phyloP scores from a whole-genome alignment of 441 rosid genomes.

The Geranium incanum region DNA sequence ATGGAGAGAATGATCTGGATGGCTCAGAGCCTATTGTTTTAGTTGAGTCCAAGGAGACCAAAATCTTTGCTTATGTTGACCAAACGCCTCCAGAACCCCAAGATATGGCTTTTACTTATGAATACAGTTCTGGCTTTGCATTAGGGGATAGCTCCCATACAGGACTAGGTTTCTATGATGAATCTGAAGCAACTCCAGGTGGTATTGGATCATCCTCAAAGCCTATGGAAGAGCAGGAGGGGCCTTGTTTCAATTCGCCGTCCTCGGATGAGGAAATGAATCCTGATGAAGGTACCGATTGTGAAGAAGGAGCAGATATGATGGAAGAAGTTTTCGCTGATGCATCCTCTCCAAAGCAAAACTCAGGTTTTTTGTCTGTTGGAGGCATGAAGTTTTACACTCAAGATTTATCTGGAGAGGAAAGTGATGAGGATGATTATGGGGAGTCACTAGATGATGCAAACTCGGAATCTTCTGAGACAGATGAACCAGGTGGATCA shows the following conservation, averaged over 20 bases:
- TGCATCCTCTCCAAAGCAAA: slow-evolving; percentile 31
- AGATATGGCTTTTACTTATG: slow-evolving; percentile 39
- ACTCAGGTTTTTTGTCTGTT: slow-evolving; percentile 53
- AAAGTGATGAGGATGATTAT: slow-evolving; percentile 40
- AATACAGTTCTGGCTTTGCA: slow-evolving; percentile 52
- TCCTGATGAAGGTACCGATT: slow-evolving; percentile 20
- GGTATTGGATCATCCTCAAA: slow-evolving; percentile 40
- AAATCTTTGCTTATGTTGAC: slow-evolving; percentile 58
- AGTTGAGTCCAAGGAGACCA: slow-evolving; percentile 39
- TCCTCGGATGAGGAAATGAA: slow-evolving; percentile 33
- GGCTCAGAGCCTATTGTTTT: slow-evolving; percentile 34
- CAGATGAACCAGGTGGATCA: slow-evolving; percentile 27
- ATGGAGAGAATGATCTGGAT: slow-evolving; percentile 21
- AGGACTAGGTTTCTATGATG: slow-evolving; percentile 60
- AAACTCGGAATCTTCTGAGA: slow-evolving; percentile 36
- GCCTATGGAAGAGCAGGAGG: slow-evolving; percentile 34
- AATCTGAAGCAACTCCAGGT: slow-evolving; percentile 37
- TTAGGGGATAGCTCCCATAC: slow-evolving; percentile 51
- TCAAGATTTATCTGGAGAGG: slow-evolving; percentile 56
- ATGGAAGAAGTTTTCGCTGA: slow-evolving; percentile 32
- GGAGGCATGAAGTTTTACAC: slow-evolving; percentile 66
- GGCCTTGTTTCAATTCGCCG: slow-evolving; percentile 24
- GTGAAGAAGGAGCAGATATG: slow-evolving; percentile 24
- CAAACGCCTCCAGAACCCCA: slow-evolving; percentile 33
- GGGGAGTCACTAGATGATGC: slow-evolving; percentile 37